Base-by-base conservation (phyloP, 441 rosid species). In the Pelargonium cotyledonis region DNA sequence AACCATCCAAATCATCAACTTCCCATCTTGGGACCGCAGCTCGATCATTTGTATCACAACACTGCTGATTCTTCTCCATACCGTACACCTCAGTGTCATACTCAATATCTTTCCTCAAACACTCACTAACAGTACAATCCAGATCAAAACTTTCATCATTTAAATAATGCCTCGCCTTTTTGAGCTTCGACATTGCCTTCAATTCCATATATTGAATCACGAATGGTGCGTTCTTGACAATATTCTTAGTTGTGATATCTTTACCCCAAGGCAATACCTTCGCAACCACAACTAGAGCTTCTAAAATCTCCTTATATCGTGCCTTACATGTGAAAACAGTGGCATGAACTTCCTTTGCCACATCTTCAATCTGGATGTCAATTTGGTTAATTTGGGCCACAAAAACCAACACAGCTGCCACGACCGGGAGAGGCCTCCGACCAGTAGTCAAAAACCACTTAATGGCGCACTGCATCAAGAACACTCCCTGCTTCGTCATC, bases 201-300 rank as follows among this genome's bases (percentile, higher is more conserved):
- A 80, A 76, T 84, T 95, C 98, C 96, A 92, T 82, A 60, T 88
- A 86, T 4, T 79, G 87, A 49, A 95, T 79, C 68, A 92, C 80
- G 70, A 76, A 67, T 0, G 83, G 83, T 0, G 90, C 91, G 79
- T 88, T 85, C 74, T 83, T 88, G 72, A 85, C 64, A 65, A 89
- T 78, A 79, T 92, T 95, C 82, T 88, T 90, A 68, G 82, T 78
- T 0, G 84, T 81, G 10, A 92, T 82, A 75, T 92, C 89, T 78
- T 88, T 83, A 19, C 91, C 96, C 97, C 97, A 92, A 1, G 97
- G 98, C 82, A 95, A 85, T 15, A 76, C 88, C 64, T 82, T 82
- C 0, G 96, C 89, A 47, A 82, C 93, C 68, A 85, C 75, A 80
- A 92, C 97, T 23, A 89, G 89, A 40, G 73, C 78, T 78, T 79